Evolutionary conservation across 1,139 yeast species (phyloP).

Genomic region (Cylindricascospora bacillispora): DNA sequence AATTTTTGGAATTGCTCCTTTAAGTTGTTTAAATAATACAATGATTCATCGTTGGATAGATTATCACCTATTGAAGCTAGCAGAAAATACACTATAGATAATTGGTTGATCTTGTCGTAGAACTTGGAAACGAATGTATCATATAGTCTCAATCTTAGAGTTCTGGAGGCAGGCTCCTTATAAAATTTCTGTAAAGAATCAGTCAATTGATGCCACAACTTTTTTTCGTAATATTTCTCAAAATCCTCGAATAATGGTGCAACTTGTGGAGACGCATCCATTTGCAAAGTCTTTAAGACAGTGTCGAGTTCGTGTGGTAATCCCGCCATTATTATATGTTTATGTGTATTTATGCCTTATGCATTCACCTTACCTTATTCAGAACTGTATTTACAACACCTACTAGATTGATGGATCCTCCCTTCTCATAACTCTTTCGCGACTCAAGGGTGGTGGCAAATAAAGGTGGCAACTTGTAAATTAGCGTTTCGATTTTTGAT

Average conservation of each 20-base stretch:
- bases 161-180: slow-evolving; percentile 36
- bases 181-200: slow-evolving; percentile 52
- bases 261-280: slow-evolving; percentile 50
- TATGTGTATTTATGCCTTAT: neutral
- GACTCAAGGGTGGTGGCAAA: no score
- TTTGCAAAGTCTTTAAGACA: slow-evolving; percentile 56
- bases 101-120: slow-evolving; percentile 60
- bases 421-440: neutral
- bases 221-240: slow-evolving; percentile 81
- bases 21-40: slow-evolving; percentile 44
- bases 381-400: neutral
- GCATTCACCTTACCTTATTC: neutral
- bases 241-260: slow-evolving; percentile 57
- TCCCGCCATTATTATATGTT: slow-evolving; percentile 2
- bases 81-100: slow-evolving; percentile 67
- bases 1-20: slow-evolving; percentile 30
- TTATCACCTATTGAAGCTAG: slow-evolving; percentile 31
- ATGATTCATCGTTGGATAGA: slow-evolving; percentile 38
- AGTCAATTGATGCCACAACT: slow-evolving; percentile 72
- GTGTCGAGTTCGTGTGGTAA: slow-evolving; percentile 32
- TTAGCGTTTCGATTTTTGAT: no score
- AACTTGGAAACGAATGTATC: slow-evolving; percentile 58
- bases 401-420: neutral
- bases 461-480: no score
- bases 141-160: slow-evolving; percentile 53